Evolutionary conservation across 176 grass and related monocot species (phyloP), one percentile per base, ranked within the genome.

Genomic region (Triticum urartu): DNA sequence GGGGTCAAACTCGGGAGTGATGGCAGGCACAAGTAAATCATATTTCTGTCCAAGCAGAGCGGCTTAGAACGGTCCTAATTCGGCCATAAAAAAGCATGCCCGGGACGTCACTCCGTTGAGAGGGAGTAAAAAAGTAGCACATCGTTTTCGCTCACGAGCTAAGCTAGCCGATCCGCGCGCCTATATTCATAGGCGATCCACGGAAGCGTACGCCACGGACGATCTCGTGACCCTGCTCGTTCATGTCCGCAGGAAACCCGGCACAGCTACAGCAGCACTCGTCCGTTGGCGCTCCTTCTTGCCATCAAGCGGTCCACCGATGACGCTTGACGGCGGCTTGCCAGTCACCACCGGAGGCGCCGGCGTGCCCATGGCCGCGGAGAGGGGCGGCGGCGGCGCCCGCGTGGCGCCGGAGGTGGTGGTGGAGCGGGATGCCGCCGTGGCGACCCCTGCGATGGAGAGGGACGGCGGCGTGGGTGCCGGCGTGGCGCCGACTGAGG

Each of bases 71-170:
- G 42, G 70, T 0, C 21, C 2, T 8, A 25, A 45, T 72, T 72
- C 6, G 36, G 69, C 21, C 11, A 40, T 68, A 47, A 47, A 75
- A 47, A 10, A 75, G 72, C 72, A 75, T 28, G 7, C 72, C 72
- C 42, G 47, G 72, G 45, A 50, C 72, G 43, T 45, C 42, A 75
- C 24, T 52, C 72, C 72, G 72, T 75, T 52, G 42, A 13, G 72
- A 32, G 21, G 11, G 39, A 6, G 72, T 5, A 52, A 50, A 7
- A 52, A 50, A 15, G 33, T 3, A 52, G 11, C 72, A 32, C 43
- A 6, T 75, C 72, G 72, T 75, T 75, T 52, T 75, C 56, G 56
- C 24, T 75, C 72, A 75, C 72, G 72, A 52, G 72, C 42, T 17
- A 9, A 52, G 72, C 42, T 17, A 9, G 18, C n/a, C 26, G 21